Evolutionary conservation across 1,139 yeast genomes (phyloP).

Genomic region (Diutina catenulata): DNA sequence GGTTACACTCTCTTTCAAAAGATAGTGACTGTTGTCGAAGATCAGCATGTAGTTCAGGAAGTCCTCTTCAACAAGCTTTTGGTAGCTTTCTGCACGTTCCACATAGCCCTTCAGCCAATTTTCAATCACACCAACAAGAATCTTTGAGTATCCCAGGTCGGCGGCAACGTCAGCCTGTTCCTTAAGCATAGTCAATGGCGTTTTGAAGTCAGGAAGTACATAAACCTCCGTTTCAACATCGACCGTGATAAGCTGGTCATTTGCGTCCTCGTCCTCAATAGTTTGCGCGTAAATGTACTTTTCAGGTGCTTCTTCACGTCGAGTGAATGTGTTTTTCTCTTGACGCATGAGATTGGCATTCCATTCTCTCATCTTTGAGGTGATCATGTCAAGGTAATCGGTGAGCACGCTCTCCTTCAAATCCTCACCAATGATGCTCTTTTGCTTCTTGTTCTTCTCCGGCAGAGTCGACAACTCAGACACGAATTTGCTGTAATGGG

Average conservation of each 20-base stretch:
- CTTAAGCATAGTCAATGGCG: constrained; percentile 62
- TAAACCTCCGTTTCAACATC: constrained; percentile 64
- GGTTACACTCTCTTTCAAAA: constrained; percentile 30
- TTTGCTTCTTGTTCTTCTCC: constrained; percentile 22
- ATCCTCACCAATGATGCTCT: constrained; percentile 58
- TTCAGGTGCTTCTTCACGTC: constrained; percentile 64
- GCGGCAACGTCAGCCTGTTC: constrained; percentile 93
- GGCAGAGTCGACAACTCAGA: constrained; percentile 15
- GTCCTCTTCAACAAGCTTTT: constrained; percentile 44
- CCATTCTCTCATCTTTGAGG: constrained; percentile 76
- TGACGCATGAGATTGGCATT: constrained; percentile 49
- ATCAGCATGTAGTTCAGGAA: constrained; percentile 34
- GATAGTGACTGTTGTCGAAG: constrained; percentile 27
- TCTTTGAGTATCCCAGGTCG: constrained; percentile 73
- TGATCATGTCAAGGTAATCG: constrained; percentile 62
- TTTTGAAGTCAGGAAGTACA: constrained; percentile 41
- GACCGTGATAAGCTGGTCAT: constrained; percentile 47
- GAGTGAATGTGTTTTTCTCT: constrained; percentile 50
- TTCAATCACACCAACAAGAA: constrained; percentile 71
- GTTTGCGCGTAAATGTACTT: constrained; percentile 28
- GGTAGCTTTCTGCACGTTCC: constrained; percentile 53
- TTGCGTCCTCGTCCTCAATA: constrained; percentile 29
- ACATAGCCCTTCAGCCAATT: constrained; percentile 57
- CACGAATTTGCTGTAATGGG: constrained; percentile 40
- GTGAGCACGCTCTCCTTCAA: constrained; percentile 49